These are phyloP conservation scores for Kodamaea alishanica DNA, from an alignment of 1,139 yeast species.

Conservation along the genomic window DNA sequence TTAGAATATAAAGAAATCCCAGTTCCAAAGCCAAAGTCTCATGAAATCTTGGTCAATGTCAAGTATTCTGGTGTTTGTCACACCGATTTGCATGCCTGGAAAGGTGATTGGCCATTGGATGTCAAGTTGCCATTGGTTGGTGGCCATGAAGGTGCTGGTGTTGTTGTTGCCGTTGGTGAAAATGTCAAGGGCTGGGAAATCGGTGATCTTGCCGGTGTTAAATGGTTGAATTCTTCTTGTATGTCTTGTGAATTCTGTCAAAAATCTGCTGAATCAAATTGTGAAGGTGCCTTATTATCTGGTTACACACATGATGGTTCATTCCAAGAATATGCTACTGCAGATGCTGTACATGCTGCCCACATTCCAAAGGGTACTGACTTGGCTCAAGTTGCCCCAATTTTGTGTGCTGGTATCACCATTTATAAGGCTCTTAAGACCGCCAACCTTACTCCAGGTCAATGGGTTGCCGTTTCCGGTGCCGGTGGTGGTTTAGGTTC, in stretches of 20 bases:
- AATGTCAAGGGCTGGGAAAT: conserved; percentile 65
- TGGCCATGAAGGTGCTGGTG: conserved; percentile 89
- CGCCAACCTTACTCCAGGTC: conserved; percentile 62
- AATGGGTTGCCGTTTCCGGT: conserved; percentile 79
- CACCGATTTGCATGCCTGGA: conserved; percentile 70
- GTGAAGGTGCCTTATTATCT: conserved; percentile 63
- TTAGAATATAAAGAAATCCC: conserved; percentile 60
- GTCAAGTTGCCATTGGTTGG: conserved; percentile 70
- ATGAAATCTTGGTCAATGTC: conserved; percentile 59
- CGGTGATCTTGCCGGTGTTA: conserved; percentile 78
- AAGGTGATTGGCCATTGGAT: conserved; percentile 67
- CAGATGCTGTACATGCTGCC: conserved; percentile 41
- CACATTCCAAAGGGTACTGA: conserved; percentile 32
- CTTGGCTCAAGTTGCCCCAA: conserved; percentile 34
- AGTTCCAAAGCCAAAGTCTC: conserved; percentile 57
- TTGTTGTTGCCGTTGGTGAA: conserved; percentile 68
- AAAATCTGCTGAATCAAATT: conserved; percentile 64
- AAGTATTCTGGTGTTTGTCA: conserved; percentile 68
- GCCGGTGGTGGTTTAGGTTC: conserved; percentile 87
- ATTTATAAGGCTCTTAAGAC: conserved; percentile 80
- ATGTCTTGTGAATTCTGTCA: conserved; percentile 71
- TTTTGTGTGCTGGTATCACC: conserved; percentile 77
- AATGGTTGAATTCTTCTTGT: conserved; percentile 73
- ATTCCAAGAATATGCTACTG: conserved; percentile 81
- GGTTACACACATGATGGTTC: conserved; percentile 83